Percentiles rank a stretch among this genome's conserved stretches.
phyloP scores from a whole-genome alignment of 2,329 filamentous ascomycete genomes.

The Podosphaera xanthii region DNA sequence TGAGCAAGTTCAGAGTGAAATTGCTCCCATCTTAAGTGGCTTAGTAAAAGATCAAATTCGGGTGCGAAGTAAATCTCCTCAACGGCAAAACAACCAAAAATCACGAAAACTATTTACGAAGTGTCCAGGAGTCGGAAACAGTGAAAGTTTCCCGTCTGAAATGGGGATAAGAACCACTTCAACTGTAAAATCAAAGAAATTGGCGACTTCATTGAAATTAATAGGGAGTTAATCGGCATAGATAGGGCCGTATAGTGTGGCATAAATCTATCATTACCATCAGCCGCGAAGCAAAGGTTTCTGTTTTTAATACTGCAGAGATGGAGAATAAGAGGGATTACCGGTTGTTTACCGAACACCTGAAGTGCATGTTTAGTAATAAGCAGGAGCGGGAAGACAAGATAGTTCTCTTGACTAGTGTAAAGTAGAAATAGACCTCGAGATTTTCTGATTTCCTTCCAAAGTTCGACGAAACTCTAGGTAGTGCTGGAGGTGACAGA shows the following conservation, averaged over 20 bases:
- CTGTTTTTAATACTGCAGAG: background rate
- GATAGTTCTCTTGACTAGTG: no score
- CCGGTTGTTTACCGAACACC: background rate
- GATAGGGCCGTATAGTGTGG: background rate
- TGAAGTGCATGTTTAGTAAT: background rate
- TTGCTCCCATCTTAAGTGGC: no score
- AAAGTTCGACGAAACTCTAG: background rate
- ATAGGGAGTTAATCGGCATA: background rate
- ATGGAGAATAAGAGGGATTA: background rate
- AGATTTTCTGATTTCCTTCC: background rate
- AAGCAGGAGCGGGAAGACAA: background rate
- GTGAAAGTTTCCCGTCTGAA: background rate
- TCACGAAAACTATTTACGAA: no score
- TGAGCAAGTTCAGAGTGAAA: no score
- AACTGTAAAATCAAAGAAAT: background rate
- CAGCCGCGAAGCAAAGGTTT: background rate
- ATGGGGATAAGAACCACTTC: background rate
- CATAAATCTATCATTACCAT: background rate
- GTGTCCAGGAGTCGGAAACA: background rate
- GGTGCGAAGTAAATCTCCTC: no score
- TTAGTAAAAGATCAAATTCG: no score
- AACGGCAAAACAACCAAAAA: no score
- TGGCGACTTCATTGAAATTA: background rate
- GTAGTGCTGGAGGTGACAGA: background rate
- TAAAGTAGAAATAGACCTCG: background rate